Conservation (phyloP, 176 grass and related monocot species). For the Calamus simplicifolius region DNA sequence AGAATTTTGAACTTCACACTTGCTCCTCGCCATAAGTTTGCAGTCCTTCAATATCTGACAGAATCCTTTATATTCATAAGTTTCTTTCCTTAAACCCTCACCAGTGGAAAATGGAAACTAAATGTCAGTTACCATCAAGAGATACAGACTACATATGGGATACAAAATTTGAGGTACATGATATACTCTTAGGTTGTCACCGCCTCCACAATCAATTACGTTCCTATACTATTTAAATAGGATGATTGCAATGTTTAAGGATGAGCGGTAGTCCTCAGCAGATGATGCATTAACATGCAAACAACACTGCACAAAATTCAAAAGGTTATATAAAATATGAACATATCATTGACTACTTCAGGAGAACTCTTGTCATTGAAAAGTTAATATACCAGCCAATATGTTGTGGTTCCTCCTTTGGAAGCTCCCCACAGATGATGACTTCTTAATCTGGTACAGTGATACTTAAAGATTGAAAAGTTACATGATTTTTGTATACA, state of each 20-base stretch:
- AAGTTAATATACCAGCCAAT: conserved; percentile 41
- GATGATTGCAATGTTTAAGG: conserved; percentile 70
- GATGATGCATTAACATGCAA: conserved; percentile 73
- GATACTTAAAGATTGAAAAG: conserved; percentile 32
- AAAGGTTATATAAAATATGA: conserved; percentile 5
- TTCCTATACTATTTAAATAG: conserved; percentile 87
- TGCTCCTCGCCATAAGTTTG: conserved; percentile 43
- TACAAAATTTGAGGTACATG: conserved; percentile 19
- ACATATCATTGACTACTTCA: conserved; percentile 2
- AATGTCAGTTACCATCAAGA: conserved; percentile 1
- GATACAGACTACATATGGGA: not conserved
- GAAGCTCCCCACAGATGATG: conserved; percentile 41
- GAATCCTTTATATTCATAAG: conserved; percentile 74
- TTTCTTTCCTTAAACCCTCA: conserved; percentile 84
- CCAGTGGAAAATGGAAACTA: conserved; percentile 8
- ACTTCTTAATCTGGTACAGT: conserved; percentile 34
- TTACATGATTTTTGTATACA: conserved; percentile 36
- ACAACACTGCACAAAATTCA: conserved; percentile 37
- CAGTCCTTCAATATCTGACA: conserved; percentile 66
- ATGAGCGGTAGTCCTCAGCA: conserved; percentile 79
- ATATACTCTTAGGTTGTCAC: conserved; percentile 72
- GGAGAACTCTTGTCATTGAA: not conserved
- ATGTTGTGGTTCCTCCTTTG: conserved; percentile 48
- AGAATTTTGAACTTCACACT: conserved; percentile 63
- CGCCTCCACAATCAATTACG: conserved; percentile 66